These are phyloP conservation scores for Neoboletus subvelutipes DNA, from an alignment of 768 basidiomycete genomes.

Conservation along the genomic window DNA sequence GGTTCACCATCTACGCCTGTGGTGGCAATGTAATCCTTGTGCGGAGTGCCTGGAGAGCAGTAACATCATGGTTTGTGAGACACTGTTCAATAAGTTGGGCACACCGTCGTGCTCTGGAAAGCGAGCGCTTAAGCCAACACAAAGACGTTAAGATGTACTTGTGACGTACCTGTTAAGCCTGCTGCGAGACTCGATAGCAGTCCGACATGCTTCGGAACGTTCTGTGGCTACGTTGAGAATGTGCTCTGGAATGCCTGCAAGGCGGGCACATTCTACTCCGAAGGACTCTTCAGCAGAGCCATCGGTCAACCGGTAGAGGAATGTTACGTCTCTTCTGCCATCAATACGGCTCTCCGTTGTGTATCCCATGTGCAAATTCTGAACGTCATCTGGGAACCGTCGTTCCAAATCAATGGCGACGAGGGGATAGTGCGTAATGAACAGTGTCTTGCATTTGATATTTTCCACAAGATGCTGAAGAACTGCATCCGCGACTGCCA, in stretches of 20 bases:
- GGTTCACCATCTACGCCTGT: conserved; percentile 5
- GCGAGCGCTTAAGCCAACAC: not conserved
- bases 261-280: conserved; percentile 87
- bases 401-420: conserved; percentile 69
- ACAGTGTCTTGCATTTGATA: conserved; percentile 71
- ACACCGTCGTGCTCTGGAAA: conserved; percentile 29
- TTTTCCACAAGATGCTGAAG: conserved; percentile 64
- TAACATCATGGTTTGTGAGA: conserved; percentile 18
- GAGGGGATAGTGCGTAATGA: conserved; percentile 93
- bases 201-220: conserved; percentile 55
- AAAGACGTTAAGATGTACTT: not conserved
- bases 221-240: conserved; percentile 63
- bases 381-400: conserved; percentile 56
- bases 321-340: conserved; percentile 78
- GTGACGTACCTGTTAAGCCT: conserved; percentile 47
- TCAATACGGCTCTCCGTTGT: conserved; percentile 65
- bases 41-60: conserved; percentile 24
- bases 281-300: conserved; percentile 85
- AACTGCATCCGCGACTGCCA: conserved; percentile 85
- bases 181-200: conserved; percentile 48
- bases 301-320: conserved; percentile 72
- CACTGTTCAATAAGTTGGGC: conserved; percentile 28
- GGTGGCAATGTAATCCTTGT: conserved; percentile 10
- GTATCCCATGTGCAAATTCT: conserved; percentile 89
- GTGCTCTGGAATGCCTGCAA: conserved; percentile 77